These are phyloP conservation scores for Tetraselmis striata DNA, from an alignment of 139 green algal species.

Conservation along the genomic window DNA sequence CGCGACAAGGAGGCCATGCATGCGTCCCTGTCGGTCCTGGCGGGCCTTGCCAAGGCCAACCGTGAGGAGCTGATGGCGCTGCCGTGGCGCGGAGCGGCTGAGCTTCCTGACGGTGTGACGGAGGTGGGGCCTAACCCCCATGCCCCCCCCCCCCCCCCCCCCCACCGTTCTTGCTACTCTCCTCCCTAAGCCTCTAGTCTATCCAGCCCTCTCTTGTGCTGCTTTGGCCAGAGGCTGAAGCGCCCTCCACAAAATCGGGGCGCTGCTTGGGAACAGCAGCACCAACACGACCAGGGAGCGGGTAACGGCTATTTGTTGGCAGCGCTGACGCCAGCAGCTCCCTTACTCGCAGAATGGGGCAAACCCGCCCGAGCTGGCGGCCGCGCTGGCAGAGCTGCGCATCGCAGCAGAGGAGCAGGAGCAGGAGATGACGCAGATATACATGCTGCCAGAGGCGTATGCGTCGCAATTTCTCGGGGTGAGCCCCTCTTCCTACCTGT, in stretches of 20 bases:
- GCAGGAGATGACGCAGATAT: constrained; percentile 27
- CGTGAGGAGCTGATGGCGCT: constrained; percentile 58
- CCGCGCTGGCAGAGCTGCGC: constrained; percentile 16
- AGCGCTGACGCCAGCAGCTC: too few relatives aligned
- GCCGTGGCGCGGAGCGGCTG: not conserved
- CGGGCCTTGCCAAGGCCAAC: constrained; percentile 54
- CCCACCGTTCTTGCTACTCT: not conserved
- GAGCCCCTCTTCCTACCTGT: too few relatives aligned
- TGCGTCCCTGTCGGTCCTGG: constrained; percentile 57
- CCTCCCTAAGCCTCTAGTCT: too few relatives aligned
- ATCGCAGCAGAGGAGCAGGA: constrained; percentile 30
- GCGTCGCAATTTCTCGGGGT: constrained; percentile 15
- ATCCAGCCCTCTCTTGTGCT: too few relatives aligned
- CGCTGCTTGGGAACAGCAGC: too few relatives aligned
- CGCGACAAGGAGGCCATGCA: constrained; percentile 45
- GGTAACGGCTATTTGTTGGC: too few relatives aligned
- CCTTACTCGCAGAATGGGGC: too few relatives aligned
- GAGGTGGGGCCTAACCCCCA: not conserved
- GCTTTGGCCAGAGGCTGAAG: too few relatives aligned
- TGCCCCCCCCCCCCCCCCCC: too few relatives aligned
- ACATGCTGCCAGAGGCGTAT: constrained; percentile 16
- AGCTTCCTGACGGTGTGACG: not conserved
- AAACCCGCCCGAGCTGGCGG: constrained; percentile 6
- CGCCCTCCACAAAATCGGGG: too few relatives aligned
- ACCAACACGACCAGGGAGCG: too few relatives aligned